These are phyloP conservation scores for Stygiomarasmius scandens DNA, from an alignment of 1,284 basidiomycete genomes.

Conservation along the genomic window DNA sequence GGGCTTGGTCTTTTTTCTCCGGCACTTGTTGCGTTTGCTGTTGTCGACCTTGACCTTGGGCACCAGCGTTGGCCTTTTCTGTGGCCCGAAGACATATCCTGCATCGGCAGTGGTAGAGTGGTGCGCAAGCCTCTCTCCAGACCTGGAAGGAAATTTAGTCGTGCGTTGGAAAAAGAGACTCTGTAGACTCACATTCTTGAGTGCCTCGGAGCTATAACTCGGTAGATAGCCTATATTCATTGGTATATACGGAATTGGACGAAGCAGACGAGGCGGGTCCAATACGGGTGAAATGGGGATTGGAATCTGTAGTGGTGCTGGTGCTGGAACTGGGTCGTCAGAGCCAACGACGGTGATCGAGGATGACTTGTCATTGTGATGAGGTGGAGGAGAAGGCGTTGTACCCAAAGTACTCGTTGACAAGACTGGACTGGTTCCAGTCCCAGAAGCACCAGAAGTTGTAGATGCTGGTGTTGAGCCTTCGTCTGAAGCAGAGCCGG, in stretches of 20 bases:
- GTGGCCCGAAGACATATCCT: constrained; percentile 69
- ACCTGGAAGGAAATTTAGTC: constrained; percentile 38
- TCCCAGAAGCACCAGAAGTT: not conserved
- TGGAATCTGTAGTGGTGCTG: constrained; percentile 30
- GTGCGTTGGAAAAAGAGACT: constrained; percentile 5
- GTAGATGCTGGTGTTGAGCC: constrained; percentile 32
- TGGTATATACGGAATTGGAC: constrained; percentile 70
- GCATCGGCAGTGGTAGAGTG: constrained; percentile 71
- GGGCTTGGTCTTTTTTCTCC: not conserved
- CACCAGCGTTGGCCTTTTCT: constrained; percentile 44
- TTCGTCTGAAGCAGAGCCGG: constrained; percentile 32
- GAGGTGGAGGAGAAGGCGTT: constrained; percentile 71
- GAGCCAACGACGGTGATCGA: not conserved
- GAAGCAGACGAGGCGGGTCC: constrained; percentile 57
- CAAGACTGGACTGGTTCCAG: constrained; percentile 72
- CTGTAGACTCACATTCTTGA: constrained; percentile 51
- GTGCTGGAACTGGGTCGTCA: not conserved
- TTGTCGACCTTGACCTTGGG: constrained; percentile 23
- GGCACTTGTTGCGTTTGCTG: not conserved
- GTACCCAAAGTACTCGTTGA: constrained; percentile 74
- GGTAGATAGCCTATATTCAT: constrained; percentile 62
- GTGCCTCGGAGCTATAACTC: constrained; percentile 57
- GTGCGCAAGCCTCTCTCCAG: constrained; percentile 73
- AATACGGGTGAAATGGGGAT: constrained; percentile 60
- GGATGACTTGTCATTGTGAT: not conserved